Evolutionary conservation across 78 protist genomes (phyloP), one percentile per base, ranked within the genome.

Genomic region (Creolimax fragrantissima): DNA sequence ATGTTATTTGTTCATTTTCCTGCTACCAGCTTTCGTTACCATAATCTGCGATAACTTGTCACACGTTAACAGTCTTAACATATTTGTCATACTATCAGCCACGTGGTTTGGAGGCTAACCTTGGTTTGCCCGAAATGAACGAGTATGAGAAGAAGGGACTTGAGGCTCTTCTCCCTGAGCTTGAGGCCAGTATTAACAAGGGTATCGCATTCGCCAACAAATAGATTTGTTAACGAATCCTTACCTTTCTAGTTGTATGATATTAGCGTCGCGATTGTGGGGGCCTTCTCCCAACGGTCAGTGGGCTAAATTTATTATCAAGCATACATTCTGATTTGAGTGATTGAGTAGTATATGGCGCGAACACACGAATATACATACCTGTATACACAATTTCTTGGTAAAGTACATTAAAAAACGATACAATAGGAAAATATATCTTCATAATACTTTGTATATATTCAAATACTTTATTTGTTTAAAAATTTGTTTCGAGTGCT

Each of bases 21-120:
- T 66, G 32, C 81, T 66, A 66, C 81, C 32, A 32, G 32, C 32
- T 66, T n/a, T 66, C 32, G 32, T 66, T n/a, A 66, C 32, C 32
- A 66, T 66, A 32, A 66, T 66, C 32, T n/a, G 43, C 81, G 32
- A 32, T 66, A 32, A 66, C 32, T n/a, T 32, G 32, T 66, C 43
- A 66, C 32, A 32, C 32, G 81, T 32, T 66, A 32, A 32, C 32
- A 32, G 32, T 66, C 32, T 32, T 32, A 66, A 66, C 32, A 32
- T 32, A 32, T 66, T 32, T 32, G 81, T 32, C 24, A 58, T 1
- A 32, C 11, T 94, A 94, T 43, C 95, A 95, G 17, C 85, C 86
- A 42, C 42, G 94, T 5, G 98, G 98, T 39, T 67, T 93, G 6
- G 93, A 93, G 85, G 24, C 44, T 85, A 89, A 91, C 92, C 95